Evolutionary conservation across 352 stramenopile genomes (phyloP), one percentile per base, ranked within the genome.

Genomic region (Aphanomyces astaci): DNA sequence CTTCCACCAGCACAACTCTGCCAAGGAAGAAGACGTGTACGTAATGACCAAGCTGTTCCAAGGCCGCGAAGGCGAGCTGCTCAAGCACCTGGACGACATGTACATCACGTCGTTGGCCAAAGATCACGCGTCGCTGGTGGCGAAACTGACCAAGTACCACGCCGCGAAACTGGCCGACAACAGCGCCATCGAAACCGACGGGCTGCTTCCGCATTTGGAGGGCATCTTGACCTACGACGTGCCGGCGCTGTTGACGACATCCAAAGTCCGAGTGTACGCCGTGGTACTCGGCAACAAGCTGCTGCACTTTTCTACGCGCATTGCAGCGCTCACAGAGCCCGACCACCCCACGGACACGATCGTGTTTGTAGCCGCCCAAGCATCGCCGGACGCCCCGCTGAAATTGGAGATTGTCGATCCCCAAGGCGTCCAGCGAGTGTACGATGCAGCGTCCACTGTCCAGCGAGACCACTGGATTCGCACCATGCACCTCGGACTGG

Each of bases 1-100:
- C 30, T 91, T 90, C 45, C 51, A 70, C 0, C 74, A 87, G 51
- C 77, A 92, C 66, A 79, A 91, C 40, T 71, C 81, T 0, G 72
- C 71, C 24, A 92, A 92, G 66, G 63, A 79, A 2, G 71, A 80
- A 2, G 81, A 89, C 27, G 81, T 91, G 2, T 36, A 24, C n/a
- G 25, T 59, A 13, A 22, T 68, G 3, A 60, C 24, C 28, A 68
- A 68, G 62, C 33, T 68, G 27, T 68, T 68, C 45, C 39, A 68
- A 43, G 62, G 62, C 19, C 46, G 62, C 10, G 62, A 68, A 51
- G 43, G n/a, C 22, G 39, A 68, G 22, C 48, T 68, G n/a, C 43
- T 68, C 19, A 22, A 9, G n/a, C 62, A 68, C 24, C 32, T 68
- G 2, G 62, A 68, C 32, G 62, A 51, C 0, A 59, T 45, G 19